A percentile compares a stretch with the other conserved stretches of the same genome.
phyloP scores from a whole-genome alignment of 2,329 filamentous ascomycete species.

The Emericellopsis atlantica region DNA sequence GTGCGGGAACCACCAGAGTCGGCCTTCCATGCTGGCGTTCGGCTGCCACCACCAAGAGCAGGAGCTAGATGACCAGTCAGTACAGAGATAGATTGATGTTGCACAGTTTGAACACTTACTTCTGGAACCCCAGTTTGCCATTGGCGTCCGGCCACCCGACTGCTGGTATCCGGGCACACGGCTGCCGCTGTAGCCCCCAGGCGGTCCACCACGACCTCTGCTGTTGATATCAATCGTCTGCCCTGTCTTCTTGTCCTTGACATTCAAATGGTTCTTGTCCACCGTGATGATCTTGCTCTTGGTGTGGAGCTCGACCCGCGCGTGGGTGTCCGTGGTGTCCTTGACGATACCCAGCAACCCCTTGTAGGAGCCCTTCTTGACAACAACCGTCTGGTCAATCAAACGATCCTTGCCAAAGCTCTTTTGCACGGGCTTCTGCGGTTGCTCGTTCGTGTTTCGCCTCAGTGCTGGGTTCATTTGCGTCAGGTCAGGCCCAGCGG shows the following conservation, averaged over 20 bases:
- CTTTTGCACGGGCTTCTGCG: slow-evolving; percentile 44
- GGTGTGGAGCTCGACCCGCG: slow-evolving; percentile 84
- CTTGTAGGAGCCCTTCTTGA: slow-evolving; percentile 81
- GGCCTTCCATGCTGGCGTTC: slow-evolving; percentile 51
- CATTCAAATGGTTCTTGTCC: slow-evolving; percentile 65
- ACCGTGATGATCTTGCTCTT: slow-evolving; percentile 87
- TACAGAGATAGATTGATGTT: not conserved
- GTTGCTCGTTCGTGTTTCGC: slow-evolving; percentile 47
- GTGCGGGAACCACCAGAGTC: slow-evolving; percentile 48
- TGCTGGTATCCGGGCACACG: slow-evolving; percentile 42
- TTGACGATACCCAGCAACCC: slow-evolving; percentile 91
- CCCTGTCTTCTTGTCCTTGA: slow-evolving; percentile 76
- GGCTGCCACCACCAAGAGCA: slow-evolving; percentile 33
- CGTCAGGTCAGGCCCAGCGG: slow-evolving; percentile 62
- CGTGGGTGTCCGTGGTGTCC: slow-evolving; percentile 76
- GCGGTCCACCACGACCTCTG: slow-evolving; percentile 31
- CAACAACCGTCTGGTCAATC: slow-evolving; percentile 83
- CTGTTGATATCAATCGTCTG: slow-evolving; percentile 60
- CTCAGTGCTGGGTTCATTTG: slow-evolving; percentile 89
- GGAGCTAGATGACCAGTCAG: slow-evolving; percentile 28
- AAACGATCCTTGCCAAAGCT: slow-evolving; percentile 70
- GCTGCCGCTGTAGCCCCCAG: slow-evolving; percentile 26
- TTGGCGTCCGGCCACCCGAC: slow-evolving; percentile 56
- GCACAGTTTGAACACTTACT: slow-evolving; percentile 35
- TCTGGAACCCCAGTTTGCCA: slow-evolving; percentile 54